A percentile compares a stretch with the other conserved stretches of the same genome.
Conservation (phyloP, 805 yeast genomes). For the Candida tammaniensis region DNA sequence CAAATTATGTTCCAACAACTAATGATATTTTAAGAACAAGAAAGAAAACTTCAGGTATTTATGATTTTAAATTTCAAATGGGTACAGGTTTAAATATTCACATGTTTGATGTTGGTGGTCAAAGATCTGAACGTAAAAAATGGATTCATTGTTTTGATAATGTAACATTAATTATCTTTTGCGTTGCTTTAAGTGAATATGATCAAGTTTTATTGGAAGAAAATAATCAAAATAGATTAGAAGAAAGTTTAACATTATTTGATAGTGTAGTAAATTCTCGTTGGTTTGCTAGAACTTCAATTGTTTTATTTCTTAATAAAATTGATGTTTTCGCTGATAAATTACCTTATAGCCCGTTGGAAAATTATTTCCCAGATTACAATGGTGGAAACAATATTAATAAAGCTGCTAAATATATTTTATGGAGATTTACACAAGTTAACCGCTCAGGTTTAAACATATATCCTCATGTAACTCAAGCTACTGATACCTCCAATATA, state of each 20-base stretch:
- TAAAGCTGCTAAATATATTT: slow-evolving; percentile 86
- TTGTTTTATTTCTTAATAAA: slow-evolving; percentile 83
- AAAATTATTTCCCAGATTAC: slow-evolving; percentile 83
- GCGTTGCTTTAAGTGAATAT: slow-evolving; percentile 88
- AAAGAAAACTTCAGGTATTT: slow-evolving; percentile 90
- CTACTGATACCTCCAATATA: slow-evolving; percentile 89
- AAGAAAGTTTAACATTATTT: slow-evolving; percentile 78
- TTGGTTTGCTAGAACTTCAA: slow-evolving; percentile 87
- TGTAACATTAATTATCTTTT: slow-evolving; percentile 83
- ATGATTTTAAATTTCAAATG: slow-evolving; percentile 75
- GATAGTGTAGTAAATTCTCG: slow-evolving; percentile 89
- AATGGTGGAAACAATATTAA: slow-evolving; percentile 86
- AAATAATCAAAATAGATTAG: slow-evolving; percentile 68
- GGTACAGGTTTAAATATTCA: slow-evolving; percentile 47
- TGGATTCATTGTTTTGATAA: slow-evolving; percentile 98
- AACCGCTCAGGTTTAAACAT: slow-evolving; percentile 79
- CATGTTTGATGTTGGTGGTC: slow-evolving; percentile 88
- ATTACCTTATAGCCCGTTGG: slow-evolving; percentile 75
- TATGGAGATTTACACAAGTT: slow-evolving; percentile 85
- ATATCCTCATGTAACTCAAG: slow-evolving; percentile 91
- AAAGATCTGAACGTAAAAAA: slow-evolving; percentile 90
- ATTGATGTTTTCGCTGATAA: slow-evolving; percentile 89
- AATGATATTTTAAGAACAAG: slow-evolving; percentile 83
- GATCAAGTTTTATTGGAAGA: slow-evolving; percentile 85
- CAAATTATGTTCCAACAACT: slow-evolving; percentile 66